phyloP scores from a whole-genome alignment of 2,329 filamentous ascomycete genomes.

The Colletotrichum theobromicola region DNA sequence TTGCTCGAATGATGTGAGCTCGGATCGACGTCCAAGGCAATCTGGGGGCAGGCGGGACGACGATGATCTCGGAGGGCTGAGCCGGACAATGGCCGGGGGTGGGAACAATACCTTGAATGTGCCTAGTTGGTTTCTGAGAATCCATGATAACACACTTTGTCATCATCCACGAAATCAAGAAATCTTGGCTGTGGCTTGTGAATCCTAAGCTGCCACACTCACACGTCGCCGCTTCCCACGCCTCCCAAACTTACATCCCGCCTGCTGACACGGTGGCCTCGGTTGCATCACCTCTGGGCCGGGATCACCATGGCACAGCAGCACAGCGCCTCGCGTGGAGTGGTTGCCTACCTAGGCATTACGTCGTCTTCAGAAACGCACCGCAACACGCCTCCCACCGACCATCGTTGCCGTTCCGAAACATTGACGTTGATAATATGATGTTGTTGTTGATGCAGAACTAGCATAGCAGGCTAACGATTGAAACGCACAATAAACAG shows the following conservation, averaged over 20 bases:
- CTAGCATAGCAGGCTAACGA: slow-evolving; percentile 16
- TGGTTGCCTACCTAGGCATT: background rate
- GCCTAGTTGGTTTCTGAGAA: background rate
- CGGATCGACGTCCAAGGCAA: background rate
- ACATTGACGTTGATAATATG: background rate
- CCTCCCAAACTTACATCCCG: background rate
- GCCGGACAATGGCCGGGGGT: background rate
- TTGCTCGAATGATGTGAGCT: background rate
- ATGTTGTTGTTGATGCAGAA: background rate
- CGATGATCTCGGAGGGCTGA: slow-evolving; percentile 7
- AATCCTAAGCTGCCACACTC: slow-evolving; percentile 1
- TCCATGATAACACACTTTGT: background rate
- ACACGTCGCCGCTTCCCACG: background rate
- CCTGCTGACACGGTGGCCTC: slow-evolving; percentile 20
- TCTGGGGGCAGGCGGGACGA: background rate
- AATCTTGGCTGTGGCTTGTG: background rate
- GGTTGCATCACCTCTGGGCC: background rate
- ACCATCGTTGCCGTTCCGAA: background rate
- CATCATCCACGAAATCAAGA: background rate
- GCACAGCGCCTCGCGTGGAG: background rate
- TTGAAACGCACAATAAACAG: slow-evolving; percentile 14
- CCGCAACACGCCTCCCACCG: background rate
- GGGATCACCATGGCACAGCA: background rate
- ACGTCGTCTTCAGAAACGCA: background rate
- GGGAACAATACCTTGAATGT: background rate